Evolutionary conservation across 495 filamentous ascomycete species (phyloP), one percentile per base, ranked within the genome.

Genomic region (Neurospora pannonica): DNA sequence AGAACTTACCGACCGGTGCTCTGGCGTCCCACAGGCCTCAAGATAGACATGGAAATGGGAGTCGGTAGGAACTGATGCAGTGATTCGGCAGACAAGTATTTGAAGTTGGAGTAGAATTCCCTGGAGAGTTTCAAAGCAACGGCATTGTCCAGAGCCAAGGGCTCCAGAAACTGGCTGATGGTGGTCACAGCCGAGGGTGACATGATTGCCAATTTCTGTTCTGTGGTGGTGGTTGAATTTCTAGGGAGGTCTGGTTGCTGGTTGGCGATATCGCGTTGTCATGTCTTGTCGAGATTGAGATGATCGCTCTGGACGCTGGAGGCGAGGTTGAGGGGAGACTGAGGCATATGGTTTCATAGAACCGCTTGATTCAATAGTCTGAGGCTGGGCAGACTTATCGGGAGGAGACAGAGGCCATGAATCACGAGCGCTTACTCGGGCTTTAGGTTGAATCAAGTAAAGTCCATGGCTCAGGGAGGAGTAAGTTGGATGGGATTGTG

Each of bases 61-160:
- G 93, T 96, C 4, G 92, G 88, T 38, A 96, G 84, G 73, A 95
- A 95, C 79, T 95, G 92, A 62, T 92, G 84, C 40, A 86, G 78
- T 7, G 92, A 93, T 10, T 88, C 84, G 73, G 89, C 83, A 36
- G 92, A 91, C 70, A 96, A 85, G 21, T 88, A 76, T 69, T 83
- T 83, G 77, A 91, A 96, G 39, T 88, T 90, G 38, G 76, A 82
- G 71, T 86, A 87, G 42, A 94, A 88, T 71, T 87, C 87, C 71
- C 84, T 85, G 1, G 93, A 89, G 69, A 95, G 84, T 71, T 83
- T 81, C 72, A 91, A 85, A 13, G 92, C 85, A 40, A 85, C 83
- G 8, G 79, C 72, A 37, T 80, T 74, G 75, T 86, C 82, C 73
- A 88, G 79, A 37, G 77, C 74, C 19, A 89, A 78, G 24, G 87